Evolutionary conservation across 306 rosid species (phyloP), one percentile per base, ranked within the genome.

Genomic region (Boehmeria nivea): DNA sequence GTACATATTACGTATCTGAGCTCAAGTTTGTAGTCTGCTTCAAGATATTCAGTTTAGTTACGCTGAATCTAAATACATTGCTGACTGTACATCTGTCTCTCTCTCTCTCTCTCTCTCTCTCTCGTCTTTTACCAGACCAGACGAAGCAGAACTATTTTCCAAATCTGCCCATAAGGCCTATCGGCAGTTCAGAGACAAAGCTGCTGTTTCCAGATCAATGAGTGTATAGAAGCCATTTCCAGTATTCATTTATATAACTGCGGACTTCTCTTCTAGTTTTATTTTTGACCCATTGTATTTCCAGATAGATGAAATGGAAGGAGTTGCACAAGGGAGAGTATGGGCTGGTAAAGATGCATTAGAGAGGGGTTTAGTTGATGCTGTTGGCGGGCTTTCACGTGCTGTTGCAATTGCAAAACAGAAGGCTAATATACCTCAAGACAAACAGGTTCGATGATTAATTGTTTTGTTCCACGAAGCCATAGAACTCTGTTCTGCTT

Each of bases 241-340:
- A 43, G 2, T 38, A 33, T 38, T 43, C 26, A n/a, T n/a, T n/a
- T n/a, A n/a, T n/a, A n/a, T n/a, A n/a, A n/a, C n/a, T n/a, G n/a
- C n/a, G n/a, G n/a, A n/a, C 24, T 36, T 60, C 55, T 49, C 37
- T n/a, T 18, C 21, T 33, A 0, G 24, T 25, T 45, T 56, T 54
- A 13, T 46, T 42, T 59, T 27, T 8, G 12, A 26, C 14, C 10
- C 17, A 27, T 68, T 58, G 36, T 20, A 53, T 60, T 59, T 23
- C 61, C 57, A 91, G 98, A 88, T 84, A 51, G 98, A 87, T 54
- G 72, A 87, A 71, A 91, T 87, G 96, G 95, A 91, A 67, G 86
- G 79, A 75, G 81, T 91, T 64, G 98, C 98, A 38, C 95, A 87
- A 60, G 98, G 98, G 52, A 82, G 98, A 70, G 87, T 91, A 60